Conservation (phyloP, 2,329 filamentous ascomycete genomes). For the Xylaria arbuscula region DNA sequence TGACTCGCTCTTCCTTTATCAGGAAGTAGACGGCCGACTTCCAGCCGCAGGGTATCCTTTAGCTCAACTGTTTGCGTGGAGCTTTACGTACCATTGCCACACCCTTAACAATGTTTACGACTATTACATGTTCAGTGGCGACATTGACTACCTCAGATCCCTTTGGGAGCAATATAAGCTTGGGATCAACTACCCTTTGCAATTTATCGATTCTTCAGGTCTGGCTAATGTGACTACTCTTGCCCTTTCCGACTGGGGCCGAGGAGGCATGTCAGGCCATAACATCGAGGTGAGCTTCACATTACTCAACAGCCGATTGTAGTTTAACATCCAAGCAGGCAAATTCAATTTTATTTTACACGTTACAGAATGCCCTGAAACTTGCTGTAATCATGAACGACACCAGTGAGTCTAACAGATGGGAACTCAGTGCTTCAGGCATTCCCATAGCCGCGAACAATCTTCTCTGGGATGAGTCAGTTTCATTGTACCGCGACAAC, state of each 20-base stretch:
- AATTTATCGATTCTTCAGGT: slow-evolving; percentile 3
- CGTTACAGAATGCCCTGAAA: slow-evolving; percentile 9
- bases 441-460: slow-evolving; percentile 1
- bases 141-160: background rate
- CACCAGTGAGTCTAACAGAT: background rate
- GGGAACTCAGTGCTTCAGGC: slow-evolving; percentile 1
- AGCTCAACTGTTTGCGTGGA: background rate
- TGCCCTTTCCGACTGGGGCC: background rate
- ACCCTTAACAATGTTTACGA: background rate
- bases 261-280: slow-evolving; percentile 2
- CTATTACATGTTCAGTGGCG: slow-evolving; percentile 2
- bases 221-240: background rate
- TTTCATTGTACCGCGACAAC: slow-evolving; percentile 8
- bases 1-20: slow-evolving; percentile 2
- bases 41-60: background rate
- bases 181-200: slow-evolving; percentile 3
- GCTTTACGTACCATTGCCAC: slow-evolving; percentile 1
- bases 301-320: background rate
- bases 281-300: slow-evolving; percentile 1
- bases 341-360: slow-evolving; percentile 1
- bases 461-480: slow-evolving; percentile 6
- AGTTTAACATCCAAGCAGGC: slow-evolving; percentile 7
- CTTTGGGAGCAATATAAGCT: slow-evolving; percentile 5
- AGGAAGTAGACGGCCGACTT: background rate
- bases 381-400: slow-evolving; percentile 13